Evolutionary conservation across 1,284 basidiomycete genomes (phyloP), one percentile per base, ranked within the genome.

Genomic region (Cutaneotrichosporon sp.): DNA sequence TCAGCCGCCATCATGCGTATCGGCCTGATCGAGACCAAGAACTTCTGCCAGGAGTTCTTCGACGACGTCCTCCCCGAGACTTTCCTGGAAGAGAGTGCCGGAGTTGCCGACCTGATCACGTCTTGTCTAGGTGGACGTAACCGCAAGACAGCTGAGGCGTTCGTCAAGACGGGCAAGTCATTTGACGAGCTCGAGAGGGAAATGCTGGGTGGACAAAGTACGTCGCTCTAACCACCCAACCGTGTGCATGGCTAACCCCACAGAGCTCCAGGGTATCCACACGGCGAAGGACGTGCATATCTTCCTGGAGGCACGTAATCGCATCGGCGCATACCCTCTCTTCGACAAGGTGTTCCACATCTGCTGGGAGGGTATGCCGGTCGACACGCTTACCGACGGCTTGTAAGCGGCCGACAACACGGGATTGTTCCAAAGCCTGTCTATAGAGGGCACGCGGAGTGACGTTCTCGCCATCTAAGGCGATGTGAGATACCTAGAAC

Each of bases 51-150:
- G 50, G 79, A 81, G 61, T 81, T 81, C 72, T 81, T 81, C 66
- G 63, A 76, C 1, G 72, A 76, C 44, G 75, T 79, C 64, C 77
- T 79, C 62, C 70, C 76, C 5, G 77, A 78, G 51, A 80, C 79
- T 0, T 81, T 81, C 62, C 65, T 78, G 57, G 71, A 71, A 61
- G 79, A 78, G 70, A 76, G 61, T 39, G 79, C 80, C 1, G 81
- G 81, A 41, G 74, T 82, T 22, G 81, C 80, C 8, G 81, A 82
- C 68, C 68, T 82, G 25, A 81, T 82, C 66, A 81, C 80, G 5
- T 79, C 79, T 8, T 81, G 79, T 59, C 72, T 81, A 19, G 80
- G 80, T 19, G 81, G 81, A 4, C 68, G 81, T 37, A 82, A 82
- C 65, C 70, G 77, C 50, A 77, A 77, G 64, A 61, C 61, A 37